These are phyloP conservation scores for Tolypocladium ophioglossoides DNA, from an alignment of 2,329 filamentous ascomycete genomes.

Conservation along the genomic window DNA sequence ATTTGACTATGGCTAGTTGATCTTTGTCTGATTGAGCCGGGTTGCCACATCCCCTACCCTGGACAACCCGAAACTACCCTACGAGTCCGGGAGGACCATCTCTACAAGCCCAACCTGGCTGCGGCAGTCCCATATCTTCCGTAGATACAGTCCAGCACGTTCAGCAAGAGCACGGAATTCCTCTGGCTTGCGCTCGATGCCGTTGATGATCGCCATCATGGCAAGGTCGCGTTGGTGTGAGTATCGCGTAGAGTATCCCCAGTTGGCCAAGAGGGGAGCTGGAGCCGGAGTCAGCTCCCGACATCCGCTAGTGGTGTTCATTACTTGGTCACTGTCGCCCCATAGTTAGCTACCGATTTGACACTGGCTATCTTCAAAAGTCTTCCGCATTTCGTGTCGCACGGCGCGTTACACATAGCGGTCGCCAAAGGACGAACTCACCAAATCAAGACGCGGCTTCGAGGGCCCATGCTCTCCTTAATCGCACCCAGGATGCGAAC, in stretches of 20 bases:
- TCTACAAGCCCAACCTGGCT: constrained; percentile 21
- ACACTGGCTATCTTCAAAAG: no score
- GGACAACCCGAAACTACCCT: no score
- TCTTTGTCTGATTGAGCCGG: no score
- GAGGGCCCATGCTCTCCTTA: constrained; percentile 8
- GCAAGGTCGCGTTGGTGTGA: constrained; percentile 19
- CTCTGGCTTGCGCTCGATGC: constrained; percentile 22
- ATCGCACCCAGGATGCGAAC: constrained; percentile 15
- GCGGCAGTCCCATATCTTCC: constrained; percentile 19
- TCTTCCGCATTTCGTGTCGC: no score
- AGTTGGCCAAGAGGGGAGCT: constrained; percentile 20
- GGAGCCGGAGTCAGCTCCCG: constrained; percentile 17
- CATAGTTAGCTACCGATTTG: neutral
- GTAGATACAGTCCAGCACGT: constrained; percentile 16
- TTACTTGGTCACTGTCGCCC: constrained; percentile 20
- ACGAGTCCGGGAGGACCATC: constrained; percentile 7
- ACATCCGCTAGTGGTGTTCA: constrained; percentile 21
- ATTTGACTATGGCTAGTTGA: no score
- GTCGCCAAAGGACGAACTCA: neutral
- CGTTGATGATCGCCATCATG: constrained; percentile 24
- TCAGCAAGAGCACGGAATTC: constrained; percentile 17
- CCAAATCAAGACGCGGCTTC: constrained; percentile 9
- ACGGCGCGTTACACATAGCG: no score
- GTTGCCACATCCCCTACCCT: no score
- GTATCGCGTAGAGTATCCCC: constrained; percentile 20